Percentiles rank a stretch among this genome's conserved stretches.
These are phyloP conservation scores for Dryas alaskensis DNA, from an alignment of 306 rosid genomes.

Conservation along the genomic window DNA sequence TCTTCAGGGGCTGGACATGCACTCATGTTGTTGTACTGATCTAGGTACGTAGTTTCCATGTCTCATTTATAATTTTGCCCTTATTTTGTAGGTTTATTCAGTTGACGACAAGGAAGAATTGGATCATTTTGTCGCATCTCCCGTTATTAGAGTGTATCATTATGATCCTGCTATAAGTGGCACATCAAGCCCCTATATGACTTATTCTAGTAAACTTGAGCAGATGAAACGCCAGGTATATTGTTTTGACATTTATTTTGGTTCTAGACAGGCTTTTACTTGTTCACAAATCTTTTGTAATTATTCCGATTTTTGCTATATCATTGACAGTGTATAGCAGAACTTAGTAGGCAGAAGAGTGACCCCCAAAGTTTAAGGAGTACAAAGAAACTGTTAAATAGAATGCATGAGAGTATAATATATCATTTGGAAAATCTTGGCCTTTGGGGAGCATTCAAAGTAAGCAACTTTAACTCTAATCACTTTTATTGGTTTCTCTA, in stretches of 20 bases:
- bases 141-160: slow-evolving; percentile 40
- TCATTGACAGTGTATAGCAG: slow-evolving; percentile 57
- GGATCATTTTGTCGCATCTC: slow-evolving; percentile 59
- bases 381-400: slow-evolving; percentile 59
- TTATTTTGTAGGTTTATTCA: slow-evolving; percentile 62
- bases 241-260: slow-evolving; percentile 30
- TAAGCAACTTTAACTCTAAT: slow-evolving; percentile 35
- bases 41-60: background rate
- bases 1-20: background rate
- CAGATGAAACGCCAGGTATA: slow-evolving; percentile 66
- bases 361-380: slow-evolving; percentile 54
- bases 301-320: slow-evolving; percentile 20
- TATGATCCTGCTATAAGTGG: slow-evolving; percentile 45
- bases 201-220: slow-evolving; percentile 40
- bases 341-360: slow-evolving; percentile 37
- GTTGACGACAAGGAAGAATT: slow-evolving; percentile 54
- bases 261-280: slow-evolving; percentile 7
- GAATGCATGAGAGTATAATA: slow-evolving; percentile 67
- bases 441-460: slow-evolving; percentile 81
- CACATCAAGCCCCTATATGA: slow-evolving; percentile 29
- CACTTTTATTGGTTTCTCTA: slow-evolving; percentile 17
- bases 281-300: slow-evolving; percentile 9
- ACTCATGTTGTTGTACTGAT: background rate
- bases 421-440: slow-evolving; percentile 77
- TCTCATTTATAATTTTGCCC: slow-evolving; percentile 12